Evolutionary conservation across 306 rosid genomes (phyloP), one percentile per base, ranked within the genome.

Genomic region (Styphnolobium japonicum): DNA sequence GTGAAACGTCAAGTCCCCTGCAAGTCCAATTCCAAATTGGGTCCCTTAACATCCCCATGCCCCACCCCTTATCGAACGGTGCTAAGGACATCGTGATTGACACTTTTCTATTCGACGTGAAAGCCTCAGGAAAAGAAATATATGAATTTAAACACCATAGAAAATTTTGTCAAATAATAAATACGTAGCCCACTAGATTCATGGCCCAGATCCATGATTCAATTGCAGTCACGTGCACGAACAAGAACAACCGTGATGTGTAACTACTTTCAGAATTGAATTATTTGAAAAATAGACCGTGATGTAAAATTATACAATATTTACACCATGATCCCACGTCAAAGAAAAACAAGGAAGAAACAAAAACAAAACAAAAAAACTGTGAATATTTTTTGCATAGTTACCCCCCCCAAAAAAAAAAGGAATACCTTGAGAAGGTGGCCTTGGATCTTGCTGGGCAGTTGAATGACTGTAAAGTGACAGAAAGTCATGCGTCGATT

Each of bases 401-500:
- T 78, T 45, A 48, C 40, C 19, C 51, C 36, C 23, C 4, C n/a
- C 40, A 11, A 73, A 82, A 37, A 48, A n/a, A 69, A 60, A 22
- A 45, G 71, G 43, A 57, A 37, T 87, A 95, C 99, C 99, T 95
- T 92, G 98, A 77, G 90, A 75, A 48, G 94, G 42, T 85, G 97
- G 92, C 53, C 86, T 90, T 79, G 99, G 95, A 91, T 90, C 99
- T 84, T 90, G 97, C 58, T 90, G 96, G 65, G 88, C 80, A 79
- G 87, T 78, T 79, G 97, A 86, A 87, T 88, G 92, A 75, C 91
- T 89, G 75, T 82, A 90, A 60, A 95, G 92, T 45, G 99, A 91
- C 69, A 95, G 96, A 86, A 93, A 95, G 86, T 95, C 99, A 53
- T 93, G 98, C 57, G 97, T 90, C 63, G 98, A 80, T 87, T 93